These are phyloP conservation scores for Grosmannia huntii DNA, from an alignment of 2,329 filamentous ascomycete species.

Conservation along the genomic window DNA sequence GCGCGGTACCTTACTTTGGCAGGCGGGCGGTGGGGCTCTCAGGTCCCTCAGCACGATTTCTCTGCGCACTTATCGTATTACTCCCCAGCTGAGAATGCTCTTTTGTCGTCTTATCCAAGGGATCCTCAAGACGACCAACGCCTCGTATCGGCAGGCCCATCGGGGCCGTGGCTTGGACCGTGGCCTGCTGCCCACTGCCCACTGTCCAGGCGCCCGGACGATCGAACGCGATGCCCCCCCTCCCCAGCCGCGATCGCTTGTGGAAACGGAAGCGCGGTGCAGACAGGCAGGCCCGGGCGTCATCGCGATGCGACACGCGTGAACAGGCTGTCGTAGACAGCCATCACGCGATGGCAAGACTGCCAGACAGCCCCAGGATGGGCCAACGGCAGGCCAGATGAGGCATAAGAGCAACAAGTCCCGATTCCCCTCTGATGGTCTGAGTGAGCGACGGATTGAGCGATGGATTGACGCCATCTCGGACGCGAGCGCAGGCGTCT, in stretches of 20 bases:
- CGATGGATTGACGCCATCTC: neutral
- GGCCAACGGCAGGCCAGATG: too few relatives aligned
- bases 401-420: too few relatives aligned
- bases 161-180: neutral
- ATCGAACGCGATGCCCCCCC: neutral
- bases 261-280: too few relatives aligned
- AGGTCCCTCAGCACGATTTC: neutral
- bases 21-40: neutral
- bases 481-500: neutral
- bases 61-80: neutral
- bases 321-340: neutral
- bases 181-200: neutral
- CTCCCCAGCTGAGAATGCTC: neutral
- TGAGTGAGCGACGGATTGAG: too few relatives aligned
- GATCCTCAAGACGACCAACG: neutral
- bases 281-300: too few relatives aligned
- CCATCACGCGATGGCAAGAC: neutral
- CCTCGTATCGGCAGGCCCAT: neutral
- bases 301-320: too few relatives aligned
- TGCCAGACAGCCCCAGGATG: too few relatives aligned
- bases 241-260: too few relatives aligned
- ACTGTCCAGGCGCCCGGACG: neutral
- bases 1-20: conserved; percentile 1
- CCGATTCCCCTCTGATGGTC: too few relatives aligned
- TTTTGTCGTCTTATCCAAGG: neutral